Evolutionary conservation across 179 eudicot genomes (phyloP).

Genomic region (Pouteria campechiana): DNA sequence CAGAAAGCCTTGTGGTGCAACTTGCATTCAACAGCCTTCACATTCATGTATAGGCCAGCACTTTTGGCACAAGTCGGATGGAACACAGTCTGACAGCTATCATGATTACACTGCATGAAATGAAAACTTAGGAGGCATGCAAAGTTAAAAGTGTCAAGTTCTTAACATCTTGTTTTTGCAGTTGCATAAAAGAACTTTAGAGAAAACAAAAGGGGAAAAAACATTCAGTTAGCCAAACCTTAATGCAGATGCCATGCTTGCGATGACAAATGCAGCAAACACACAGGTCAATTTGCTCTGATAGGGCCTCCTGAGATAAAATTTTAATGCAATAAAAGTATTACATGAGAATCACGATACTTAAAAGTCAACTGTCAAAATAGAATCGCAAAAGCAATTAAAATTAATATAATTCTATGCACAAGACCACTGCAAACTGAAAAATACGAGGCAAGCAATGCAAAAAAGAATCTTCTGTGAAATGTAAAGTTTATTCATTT

Average conservation of each 20-base stretch:
- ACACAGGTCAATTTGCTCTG: conserved; percentile 55
- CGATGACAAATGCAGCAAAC: conserved; percentile 57
- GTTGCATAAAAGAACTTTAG: neutral
- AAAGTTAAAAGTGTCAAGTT: too few relatives aligned
- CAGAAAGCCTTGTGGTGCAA: conserved; percentile 90
- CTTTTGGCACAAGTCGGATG: conserved; percentile 93
- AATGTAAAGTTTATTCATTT: too few relatives aligned
- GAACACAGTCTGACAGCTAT: conserved; percentile 73
- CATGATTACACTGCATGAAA: conserved; percentile 71
- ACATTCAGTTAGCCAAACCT: conserved; percentile 27
- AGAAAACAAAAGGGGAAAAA: neutral
- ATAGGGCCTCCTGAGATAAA: conserved; percentile 55
- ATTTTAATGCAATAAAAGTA: too few relatives aligned
- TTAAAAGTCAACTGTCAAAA: too few relatives aligned
- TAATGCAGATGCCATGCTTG: conserved; percentile 76
- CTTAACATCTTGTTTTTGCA: too few relatives aligned
- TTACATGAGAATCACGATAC: too few relatives aligned
- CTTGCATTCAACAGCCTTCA: conserved; percentile 55
- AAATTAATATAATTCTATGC: too few relatives aligned
- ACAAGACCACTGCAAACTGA: too few relatives aligned
- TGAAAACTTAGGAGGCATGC: too few relatives aligned
- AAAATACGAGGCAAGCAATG: neutral
- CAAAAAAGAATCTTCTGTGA: neutral
- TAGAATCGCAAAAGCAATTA: too few relatives aligned
- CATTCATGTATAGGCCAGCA: conserved; percentile 74